Evolutionary conservation across 78 protist genomes (phyloP), one percentile per base, ranked within the genome.

Genomic region (Anaeramoeba flamelloides): DNA sequence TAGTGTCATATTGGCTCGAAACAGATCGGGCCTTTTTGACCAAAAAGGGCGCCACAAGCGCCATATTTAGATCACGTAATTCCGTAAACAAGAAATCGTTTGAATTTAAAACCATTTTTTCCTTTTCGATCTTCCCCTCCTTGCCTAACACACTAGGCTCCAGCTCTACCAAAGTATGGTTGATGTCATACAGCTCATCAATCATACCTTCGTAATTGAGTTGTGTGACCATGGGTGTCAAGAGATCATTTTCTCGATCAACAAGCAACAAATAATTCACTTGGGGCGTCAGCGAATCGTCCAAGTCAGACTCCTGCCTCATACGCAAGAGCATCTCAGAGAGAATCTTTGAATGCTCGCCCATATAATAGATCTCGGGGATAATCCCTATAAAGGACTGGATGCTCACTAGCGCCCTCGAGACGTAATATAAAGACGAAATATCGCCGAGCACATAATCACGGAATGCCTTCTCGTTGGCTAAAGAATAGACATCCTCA

Each of bases 131-230:
- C n/a, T n/a, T n/a, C n/a, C n/a, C n/a, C n/a, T n/a, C n/a, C n/a
- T n/a, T n/a, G n/a, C n/a, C n/a, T n/a, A n/a, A n/a, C n/a, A n/a
- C n/a, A n/a, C n/a, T n/a, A n/a, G n/a, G n/a, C n/a, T n/a, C n/a
- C n/a, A n/a, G n/a, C n/a, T n/a, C n/a, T n/a, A n/a, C n/a, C n/a
- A n/a, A n/a, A n/a, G 82, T 0, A 36, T 76, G 65, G 3, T 82
- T 31, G 65, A 92, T 85, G 34, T 92, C 87, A 40, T 85, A 90
- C 22, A 84, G 8, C 75, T 93, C 94, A 80, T 94, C 95, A n/a
- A 94, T 38, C 38, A 94, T 53, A 1, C 98, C 98, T 76, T 93
- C 97, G 64, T 93, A 94, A 2, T 96, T 94, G 3, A 92, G 83
- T 36, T 87, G 94, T n/a, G 91, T 83, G 41, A 81, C 75, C 69